These are phyloP conservation scores for Cladophialophora bantiana DNA, from an alignment of 2,329 filamentous ascomycete species.

Conservation along the genomic window DNA sequence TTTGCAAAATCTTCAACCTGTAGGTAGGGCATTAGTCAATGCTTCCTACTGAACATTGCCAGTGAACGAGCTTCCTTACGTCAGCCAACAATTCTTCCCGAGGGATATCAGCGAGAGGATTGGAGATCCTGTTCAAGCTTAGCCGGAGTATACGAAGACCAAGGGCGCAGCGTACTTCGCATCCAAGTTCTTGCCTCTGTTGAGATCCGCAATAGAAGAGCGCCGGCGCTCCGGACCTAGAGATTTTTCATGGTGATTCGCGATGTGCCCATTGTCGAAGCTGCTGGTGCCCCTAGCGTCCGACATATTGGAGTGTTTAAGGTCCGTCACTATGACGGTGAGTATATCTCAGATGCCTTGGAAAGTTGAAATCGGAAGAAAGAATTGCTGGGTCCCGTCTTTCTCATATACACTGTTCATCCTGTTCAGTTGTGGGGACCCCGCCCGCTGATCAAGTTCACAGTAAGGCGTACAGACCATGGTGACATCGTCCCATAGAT, in stretches of 20 bases:
- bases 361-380: not conserved
- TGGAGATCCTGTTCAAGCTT: slow-evolving; percentile 36
- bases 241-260: slow-evolving; percentile 14
- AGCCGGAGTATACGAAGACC: slow-evolving; percentile 14
- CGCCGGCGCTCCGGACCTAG: slow-evolving; percentile 21
- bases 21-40: not conserved
- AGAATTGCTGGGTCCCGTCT: not conserved
- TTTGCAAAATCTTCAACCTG: slow-evolving; percentile 44
- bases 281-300: slow-evolving; percentile 4
- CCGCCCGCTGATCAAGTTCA: slow-evolving; percentile 12
- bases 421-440: not conserved
- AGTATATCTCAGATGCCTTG: not conserved
- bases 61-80: slow-evolving; percentile 28
- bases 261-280: slow-evolving; percentile 5
- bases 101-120: slow-evolving; percentile 40
- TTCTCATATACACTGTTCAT: slow-evolving; percentile 12
- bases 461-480: not conserved
- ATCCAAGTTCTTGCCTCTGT: slow-evolving; percentile 35
- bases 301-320: slow-evolving; percentile 4
- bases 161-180: slow-evolving; percentile 32
- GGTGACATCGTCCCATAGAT: slow-evolving; percentile 15
- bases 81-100: slow-evolving; percentile 42
- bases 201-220: slow-evolving; percentile 29
- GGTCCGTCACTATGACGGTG: not conserved
- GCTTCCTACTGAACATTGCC: not conserved